These are phyloP conservation scores for Cytospora piceicola DNA, from an alignment of 2,329 filamentous ascomycete genomes.

Conservation along the genomic window DNA sequence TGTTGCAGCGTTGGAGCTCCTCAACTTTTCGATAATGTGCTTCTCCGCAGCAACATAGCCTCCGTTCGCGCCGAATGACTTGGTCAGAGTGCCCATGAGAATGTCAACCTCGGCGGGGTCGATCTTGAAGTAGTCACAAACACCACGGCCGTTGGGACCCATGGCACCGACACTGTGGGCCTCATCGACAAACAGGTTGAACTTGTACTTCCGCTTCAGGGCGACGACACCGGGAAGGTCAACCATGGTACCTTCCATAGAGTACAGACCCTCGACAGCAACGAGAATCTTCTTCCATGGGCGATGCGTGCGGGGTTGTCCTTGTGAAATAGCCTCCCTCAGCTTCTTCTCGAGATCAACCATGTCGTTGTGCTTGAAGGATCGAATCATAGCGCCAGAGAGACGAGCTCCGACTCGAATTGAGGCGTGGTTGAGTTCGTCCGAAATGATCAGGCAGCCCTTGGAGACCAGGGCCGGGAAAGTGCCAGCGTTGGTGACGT, in stretches of 20 bases:
- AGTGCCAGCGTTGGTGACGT: slow-evolving; percentile 90
- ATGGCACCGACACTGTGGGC: slow-evolving; percentile 95
- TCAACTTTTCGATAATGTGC: slow-evolving; percentile 88
- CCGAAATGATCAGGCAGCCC: slow-evolving; percentile 91
- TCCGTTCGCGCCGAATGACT: slow-evolving; percentile 97
- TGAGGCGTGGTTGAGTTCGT: slow-evolving; percentile 96
- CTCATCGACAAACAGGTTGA: slow-evolving; percentile 92
- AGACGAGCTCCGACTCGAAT: slow-evolving; percentile 94
- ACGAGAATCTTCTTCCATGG: slow-evolving; percentile 99
- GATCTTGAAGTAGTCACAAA: slow-evolving; percentile 96
- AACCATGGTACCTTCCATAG: slow-evolving; percentile 99
- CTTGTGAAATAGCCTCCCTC: slow-evolving; percentile 91
- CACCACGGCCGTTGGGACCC: slow-evolving; percentile 84
- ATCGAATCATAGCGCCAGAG: slow-evolving; percentile 91
- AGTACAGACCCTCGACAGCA: slow-evolving; percentile 95
- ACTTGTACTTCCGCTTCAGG: slow-evolving; percentile 96
- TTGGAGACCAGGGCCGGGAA: slow-evolving; percentile 93
- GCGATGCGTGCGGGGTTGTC: slow-evolving; percentile 95
- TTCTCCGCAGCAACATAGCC: slow-evolving; percentile 93
- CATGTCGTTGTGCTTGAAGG: slow-evolving; percentile 99
- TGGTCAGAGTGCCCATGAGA: slow-evolving; percentile 97
- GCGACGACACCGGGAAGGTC: slow-evolving; percentile 88
- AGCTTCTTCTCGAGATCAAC: slow-evolving; percentile 80
- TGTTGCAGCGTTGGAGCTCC: slow-evolving; percentile 81
- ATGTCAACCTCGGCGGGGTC: slow-evolving; percentile 89